These are phyloP conservation scores for Fusarium sororula DNA, from an alignment of 2,329 filamentous ascomycete species.

Conservation along the genomic window DNA sequence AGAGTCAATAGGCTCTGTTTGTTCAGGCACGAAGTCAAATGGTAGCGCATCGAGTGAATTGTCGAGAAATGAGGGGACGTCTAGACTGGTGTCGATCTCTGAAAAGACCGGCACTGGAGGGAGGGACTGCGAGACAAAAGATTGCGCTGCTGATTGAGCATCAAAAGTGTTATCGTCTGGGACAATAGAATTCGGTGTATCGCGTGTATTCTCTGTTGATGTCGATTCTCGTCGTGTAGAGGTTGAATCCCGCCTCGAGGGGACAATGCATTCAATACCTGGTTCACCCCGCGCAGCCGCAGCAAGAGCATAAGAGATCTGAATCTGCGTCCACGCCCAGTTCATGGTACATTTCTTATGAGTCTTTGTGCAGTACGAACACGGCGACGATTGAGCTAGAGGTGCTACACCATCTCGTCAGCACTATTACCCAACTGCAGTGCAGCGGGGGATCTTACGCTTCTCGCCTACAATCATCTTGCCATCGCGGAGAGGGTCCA, in stretches of 20 bases:
- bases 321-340: conserved; percentile 34
- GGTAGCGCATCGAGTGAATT: background rate
- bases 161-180: background rate
- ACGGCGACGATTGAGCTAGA: conserved; percentile 21
- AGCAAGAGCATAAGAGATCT: conserved; percentile 7
- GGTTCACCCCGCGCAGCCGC: conserved; percentile 6
- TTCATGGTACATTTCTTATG: conserved; percentile 44
- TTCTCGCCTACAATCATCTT: conserved; percentile 24
- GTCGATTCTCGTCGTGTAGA: background rate
- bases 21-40: background rate
- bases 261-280: conserved; percentile 8
- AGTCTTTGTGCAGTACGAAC: conserved; percentile 45
- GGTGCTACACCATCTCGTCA: background rate
- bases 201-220: background rate
- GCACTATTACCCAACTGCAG: background rate
- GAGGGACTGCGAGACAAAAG: background rate
- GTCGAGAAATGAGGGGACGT: background rate
- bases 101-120: background rate
- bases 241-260: background rate
- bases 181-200: background rate
- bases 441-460: background rate
- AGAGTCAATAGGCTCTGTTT: background rate
- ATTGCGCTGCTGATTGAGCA: background rate
- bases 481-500: conserved; percentile 3
- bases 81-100: background rate